phyloP scores from a whole-genome alignment of 306 rosid species.

The Psophocarpus tetragonolobus region DNA sequence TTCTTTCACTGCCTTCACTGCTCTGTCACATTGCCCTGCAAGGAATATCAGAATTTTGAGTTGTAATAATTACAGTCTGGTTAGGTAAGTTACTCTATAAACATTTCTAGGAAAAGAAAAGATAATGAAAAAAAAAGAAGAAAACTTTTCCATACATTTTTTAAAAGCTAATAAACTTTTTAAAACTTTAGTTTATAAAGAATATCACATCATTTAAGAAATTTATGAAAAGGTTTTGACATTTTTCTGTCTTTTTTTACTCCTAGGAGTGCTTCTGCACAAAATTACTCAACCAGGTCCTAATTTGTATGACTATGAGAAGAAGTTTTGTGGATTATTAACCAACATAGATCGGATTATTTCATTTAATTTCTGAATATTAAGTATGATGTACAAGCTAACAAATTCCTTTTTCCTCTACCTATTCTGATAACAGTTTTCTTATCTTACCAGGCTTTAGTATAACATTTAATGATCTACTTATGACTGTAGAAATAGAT shows the following conservation, averaged over 20 bases:
- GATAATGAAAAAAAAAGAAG: no score
- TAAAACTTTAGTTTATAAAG: no score
- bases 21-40: slow-evolving; percentile 91
- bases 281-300: no score
- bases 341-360: not conserved
- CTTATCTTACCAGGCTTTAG: not conserved
- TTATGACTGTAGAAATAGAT: not conserved
- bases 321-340: not conserved
- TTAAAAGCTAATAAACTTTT: no score
- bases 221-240: no score
- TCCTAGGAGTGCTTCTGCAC: no score
- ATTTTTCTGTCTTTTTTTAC: no score
- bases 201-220: no score
- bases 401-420: not conserved
- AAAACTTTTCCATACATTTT: no score
- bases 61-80: not conserved
- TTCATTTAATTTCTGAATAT: not conserved
- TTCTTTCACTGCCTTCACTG: slow-evolving; percentile 86
- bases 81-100: no score
- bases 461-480: not conserved
- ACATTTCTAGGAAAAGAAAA: no score
- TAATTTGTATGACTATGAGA: not conserved
- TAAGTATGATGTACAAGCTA: not conserved
- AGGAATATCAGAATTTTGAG: not conserved
- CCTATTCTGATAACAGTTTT: not conserved